Evolutionary conservation across 2,329 filamentous ascomycete species (phyloP).

Genomic region (Fonsecaea multimorphosa): DNA sequence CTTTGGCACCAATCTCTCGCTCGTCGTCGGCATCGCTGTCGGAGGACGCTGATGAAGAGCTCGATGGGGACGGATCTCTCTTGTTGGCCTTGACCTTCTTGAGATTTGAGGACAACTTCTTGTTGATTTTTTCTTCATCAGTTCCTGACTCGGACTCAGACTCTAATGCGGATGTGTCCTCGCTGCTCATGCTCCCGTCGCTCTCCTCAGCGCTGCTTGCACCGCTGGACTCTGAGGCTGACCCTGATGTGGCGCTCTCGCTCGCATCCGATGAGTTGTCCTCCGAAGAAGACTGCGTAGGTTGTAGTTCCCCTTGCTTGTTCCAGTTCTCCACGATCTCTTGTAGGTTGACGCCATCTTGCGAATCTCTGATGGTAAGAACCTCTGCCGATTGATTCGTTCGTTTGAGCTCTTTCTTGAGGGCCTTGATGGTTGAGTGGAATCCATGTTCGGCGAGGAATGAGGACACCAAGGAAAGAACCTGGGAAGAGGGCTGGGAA

Average conservation of each 20-base stretch:
- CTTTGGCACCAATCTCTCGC: constrained; percentile 46
- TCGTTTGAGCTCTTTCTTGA: constrained; percentile 58
- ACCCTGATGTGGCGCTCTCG: constrained; percentile 20
- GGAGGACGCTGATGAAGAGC: constrained; percentile 47
- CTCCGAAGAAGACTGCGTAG: constrained; percentile 11
- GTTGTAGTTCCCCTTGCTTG: not conserved
- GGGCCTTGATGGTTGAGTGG: constrained; percentile 64
- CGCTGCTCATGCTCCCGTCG: constrained; percentile 40
- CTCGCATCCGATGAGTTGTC: constrained; percentile 24
- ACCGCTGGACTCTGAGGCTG: constrained; percentile 30
- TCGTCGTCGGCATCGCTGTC: constrained; percentile 61
- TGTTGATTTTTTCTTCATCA: constrained; percentile 51
- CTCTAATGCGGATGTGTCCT: constrained; percentile 46
- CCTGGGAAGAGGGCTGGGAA: constrained; percentile 60
- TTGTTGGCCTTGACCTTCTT: constrained; percentile 43
- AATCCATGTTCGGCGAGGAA: constrained; percentile 74
- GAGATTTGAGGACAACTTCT: constrained; percentile 41
- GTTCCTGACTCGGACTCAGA: constrained; percentile 11
- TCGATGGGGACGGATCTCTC: constrained; percentile 33
- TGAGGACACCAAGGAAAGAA: constrained; percentile 69
- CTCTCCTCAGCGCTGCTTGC: constrained; percentile 44
- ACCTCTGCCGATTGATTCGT: constrained; percentile 31
- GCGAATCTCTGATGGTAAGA: not conserved
- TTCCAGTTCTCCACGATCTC: constrained; percentile 19
- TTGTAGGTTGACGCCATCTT: constrained; percentile 15